Evolutionary conservation across 768 basidiomycete species (phyloP).

Genomic region (Lentinula lateritia): DNA sequence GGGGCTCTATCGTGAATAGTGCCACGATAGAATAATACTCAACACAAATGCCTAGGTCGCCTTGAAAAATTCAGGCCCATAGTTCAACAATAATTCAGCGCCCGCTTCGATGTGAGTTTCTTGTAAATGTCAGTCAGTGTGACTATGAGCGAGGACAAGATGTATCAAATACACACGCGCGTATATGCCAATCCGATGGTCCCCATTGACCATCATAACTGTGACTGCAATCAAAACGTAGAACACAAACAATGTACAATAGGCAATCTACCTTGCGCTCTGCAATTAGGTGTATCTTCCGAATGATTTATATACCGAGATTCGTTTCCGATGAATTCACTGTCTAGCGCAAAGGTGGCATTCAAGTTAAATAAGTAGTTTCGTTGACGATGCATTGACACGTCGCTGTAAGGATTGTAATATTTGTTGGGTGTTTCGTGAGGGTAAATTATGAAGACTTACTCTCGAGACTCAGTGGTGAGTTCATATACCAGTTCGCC

Average conservation of each 20-base stretch:
- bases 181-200: conserved; percentile 61
- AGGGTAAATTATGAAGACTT: conserved; percentile 14
- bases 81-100: neutral
- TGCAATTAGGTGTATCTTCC: conserved; percentile 35
- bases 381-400: conserved; percentile 42
- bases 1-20: neutral
- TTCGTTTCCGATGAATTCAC: conserved; percentile 50
- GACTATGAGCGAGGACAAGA: neutral
- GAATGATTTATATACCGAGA: conserved; percentile 68
- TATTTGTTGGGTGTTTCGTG: neutral
- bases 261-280: conserved; percentile 33
- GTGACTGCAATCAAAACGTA: neutral
- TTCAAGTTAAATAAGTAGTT: conserved; percentile 63
- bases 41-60: neutral
- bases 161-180: conserved; percentile 20
- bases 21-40: no score
- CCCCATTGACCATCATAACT: conserved; percentile 48
- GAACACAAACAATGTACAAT: neutral
- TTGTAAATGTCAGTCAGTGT: neutral
- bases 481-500: conserved; percentile 54
- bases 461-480: conserved; percentile 50
- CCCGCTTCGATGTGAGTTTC: conserved; percentile 3
- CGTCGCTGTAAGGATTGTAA: conserved; percentile 24
- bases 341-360: conserved; percentile 42
- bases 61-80: neutral